Evolutionary conservation across 306 rosid species (phyloP).

Genomic region (Hippophae tibetana): DNA sequence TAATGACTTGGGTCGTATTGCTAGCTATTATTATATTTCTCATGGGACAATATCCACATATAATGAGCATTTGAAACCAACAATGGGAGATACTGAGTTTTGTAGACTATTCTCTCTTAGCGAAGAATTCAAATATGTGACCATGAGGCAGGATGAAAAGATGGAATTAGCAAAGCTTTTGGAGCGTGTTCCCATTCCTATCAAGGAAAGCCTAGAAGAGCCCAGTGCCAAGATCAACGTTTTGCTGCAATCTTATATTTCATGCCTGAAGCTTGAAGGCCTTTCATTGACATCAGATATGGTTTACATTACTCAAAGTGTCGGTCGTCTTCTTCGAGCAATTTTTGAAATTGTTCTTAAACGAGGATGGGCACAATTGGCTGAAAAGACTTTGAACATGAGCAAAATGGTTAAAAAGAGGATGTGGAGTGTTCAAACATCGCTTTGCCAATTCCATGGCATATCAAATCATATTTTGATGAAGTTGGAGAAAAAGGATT

Average conservation of each 20-base stretch:
- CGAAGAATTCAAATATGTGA: constrained; percentile 91
- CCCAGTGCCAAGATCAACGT: constrained; percentile 96
- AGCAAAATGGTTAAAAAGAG: constrained; percentile 87
- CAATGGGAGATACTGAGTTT: constrained; percentile 90
- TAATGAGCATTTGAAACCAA: constrained; percentile 92
- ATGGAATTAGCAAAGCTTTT: constrained; percentile 83
- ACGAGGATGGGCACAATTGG: constrained; percentile 92
- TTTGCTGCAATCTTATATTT: constrained; percentile 82
- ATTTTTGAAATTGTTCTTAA: constrained; percentile 86
- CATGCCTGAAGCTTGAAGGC: constrained; percentile 91
- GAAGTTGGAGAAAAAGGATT: constrained; percentile 85
- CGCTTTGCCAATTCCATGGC: constrained; percentile 82
- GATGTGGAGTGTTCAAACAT: constrained; percentile 96
- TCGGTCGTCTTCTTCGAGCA: constrained; percentile 94
- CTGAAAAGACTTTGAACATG: constrained; percentile 85
- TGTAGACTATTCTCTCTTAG: constrained; percentile 87
- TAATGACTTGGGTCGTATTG: constrained; percentile 96
- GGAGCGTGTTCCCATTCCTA: constrained; percentile 90
- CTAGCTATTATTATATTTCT: constrained; percentile 85
- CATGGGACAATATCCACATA: constrained; percentile 91
- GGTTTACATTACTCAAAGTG: constrained; percentile 98
- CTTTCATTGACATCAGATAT: constrained; percentile 87
- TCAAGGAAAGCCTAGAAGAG: constrained; percentile 95
- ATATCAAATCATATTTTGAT: constrained; percentile 54
- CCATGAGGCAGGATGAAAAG: constrained; percentile 88